Evolutionary conservation across 1,284 basidiomycete genomes (phyloP).

Genomic region (Ganoderma sinense): DNA sequence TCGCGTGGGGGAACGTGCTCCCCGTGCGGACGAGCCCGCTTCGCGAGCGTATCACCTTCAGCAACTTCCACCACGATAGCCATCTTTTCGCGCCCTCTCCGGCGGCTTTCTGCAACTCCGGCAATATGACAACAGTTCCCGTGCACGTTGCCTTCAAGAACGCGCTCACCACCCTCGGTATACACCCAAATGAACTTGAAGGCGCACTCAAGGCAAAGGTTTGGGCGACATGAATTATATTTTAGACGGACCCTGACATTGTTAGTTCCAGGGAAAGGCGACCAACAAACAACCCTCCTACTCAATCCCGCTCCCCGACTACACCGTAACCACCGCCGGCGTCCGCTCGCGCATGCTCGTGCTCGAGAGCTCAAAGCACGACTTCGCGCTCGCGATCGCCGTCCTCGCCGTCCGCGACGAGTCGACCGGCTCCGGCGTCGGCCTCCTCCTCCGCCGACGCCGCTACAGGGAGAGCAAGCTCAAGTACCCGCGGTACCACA

Average conservation of each 20-base stretch:
- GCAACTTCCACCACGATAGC: constrained; percentile 25
- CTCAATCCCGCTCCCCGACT: constrained; percentile 23
- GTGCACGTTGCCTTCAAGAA: constrained; percentile 17
- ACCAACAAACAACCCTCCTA: neutral
- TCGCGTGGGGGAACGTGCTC: constrained; percentile 27
- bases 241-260: neutral
- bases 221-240: neutral
- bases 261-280: neutral
- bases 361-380: constrained; percentile 16
- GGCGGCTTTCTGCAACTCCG: constrained; percentile 21
- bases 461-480: constrained; percentile 11
- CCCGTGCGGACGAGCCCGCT: constrained; percentile 20
- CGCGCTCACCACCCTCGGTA: constrained; percentile 14
- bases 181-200: neutral
- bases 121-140: constrained; percentile 16
- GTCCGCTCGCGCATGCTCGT: constrained; percentile 25
- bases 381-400: constrained; percentile 21
- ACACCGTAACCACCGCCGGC: constrained; percentile 23
- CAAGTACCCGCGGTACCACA: constrained; percentile 19
- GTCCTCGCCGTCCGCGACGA: constrained; percentile 23
- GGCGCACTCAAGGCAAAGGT: neutral
- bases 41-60: constrained; percentile 16
- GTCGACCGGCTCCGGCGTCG: constrained; percentile 21
- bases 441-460: constrained; percentile 26
- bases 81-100: constrained; percentile 29